phyloP scores from a whole-genome alignment of 108 stramenopile genomes.

The Epipyxis sp. region DNA sequence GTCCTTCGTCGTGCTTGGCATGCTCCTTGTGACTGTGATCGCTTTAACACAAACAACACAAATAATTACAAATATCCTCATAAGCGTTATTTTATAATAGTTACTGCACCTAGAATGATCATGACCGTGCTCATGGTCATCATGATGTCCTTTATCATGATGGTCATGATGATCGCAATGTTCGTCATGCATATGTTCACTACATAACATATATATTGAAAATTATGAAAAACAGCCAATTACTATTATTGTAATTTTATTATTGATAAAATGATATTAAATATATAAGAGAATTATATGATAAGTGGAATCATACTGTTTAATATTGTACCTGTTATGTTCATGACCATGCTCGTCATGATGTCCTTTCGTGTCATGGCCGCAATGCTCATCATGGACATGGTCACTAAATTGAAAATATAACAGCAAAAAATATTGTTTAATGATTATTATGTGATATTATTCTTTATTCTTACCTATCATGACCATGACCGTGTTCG shows the following conservation, averaged over 20 bases:
- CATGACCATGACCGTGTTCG: conserved; percentile 3
- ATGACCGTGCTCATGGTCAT: conserved; percentile 9
- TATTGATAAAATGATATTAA: not conserved
- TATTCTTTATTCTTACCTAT: too few species aligned
- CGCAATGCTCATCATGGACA: not conserved
- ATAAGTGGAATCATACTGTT: not conserved
- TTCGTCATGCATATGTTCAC: not conserved
- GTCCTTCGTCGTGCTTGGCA: not conserved
- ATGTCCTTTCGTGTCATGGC: not conserved
- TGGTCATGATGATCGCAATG: not conserved
- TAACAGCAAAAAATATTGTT: too few species aligned
- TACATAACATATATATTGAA: not conserved
- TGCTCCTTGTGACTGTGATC: conserved; percentile 11
- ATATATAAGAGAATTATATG: not conserved
- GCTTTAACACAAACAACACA: too few species aligned
- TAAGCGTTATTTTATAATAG: too few species aligned
- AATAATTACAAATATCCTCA: too few species aligned
- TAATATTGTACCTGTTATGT: too few species aligned
- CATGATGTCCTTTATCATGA: not conserved
- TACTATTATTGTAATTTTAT: too few species aligned
- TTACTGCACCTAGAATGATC: too few species aligned
- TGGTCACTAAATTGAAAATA: not conserved
- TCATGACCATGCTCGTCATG: conserved; percentile 1
- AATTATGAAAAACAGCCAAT: too few species aligned
- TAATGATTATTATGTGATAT: too few species aligned